These are phyloP conservation scores for Hymenoscyphus repandus DNA, from an alignment of 2,329 filamentous ascomycete genomes.

Conservation along the genomic window DNA sequence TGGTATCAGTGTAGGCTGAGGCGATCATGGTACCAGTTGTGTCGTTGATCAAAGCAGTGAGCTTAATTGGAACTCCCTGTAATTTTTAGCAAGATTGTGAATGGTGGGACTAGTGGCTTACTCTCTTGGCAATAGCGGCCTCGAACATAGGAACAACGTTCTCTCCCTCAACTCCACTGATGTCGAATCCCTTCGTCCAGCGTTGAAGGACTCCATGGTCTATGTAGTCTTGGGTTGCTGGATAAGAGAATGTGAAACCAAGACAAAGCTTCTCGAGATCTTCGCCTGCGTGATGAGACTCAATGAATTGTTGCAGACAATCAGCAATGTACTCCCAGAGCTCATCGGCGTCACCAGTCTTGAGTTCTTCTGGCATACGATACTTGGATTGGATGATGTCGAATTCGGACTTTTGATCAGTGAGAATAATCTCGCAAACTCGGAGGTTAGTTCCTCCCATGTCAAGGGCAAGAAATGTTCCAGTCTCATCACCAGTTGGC, in stretches of 20 bases:
- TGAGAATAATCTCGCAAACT: slow-evolving; percentile 87
- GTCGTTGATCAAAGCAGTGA: slow-evolving; percentile 93
- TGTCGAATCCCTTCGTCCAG: slow-evolving; percentile 98
- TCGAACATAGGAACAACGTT: slow-evolving; percentile 90
- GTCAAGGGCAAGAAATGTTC: slow-evolving; percentile 83
- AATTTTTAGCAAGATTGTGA: slow-evolving; percentile 13
- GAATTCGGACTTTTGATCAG: slow-evolving; percentile 82
- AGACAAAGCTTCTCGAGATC: slow-evolving; percentile 66
- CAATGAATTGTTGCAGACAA: slow-evolving; percentile 84
- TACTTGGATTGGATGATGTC: slow-evolving; percentile 97
- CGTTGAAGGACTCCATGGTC: slow-evolving; percentile 88
- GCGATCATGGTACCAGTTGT: slow-evolving; percentile 96
- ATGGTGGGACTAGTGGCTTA: slow-evolving; percentile 33
- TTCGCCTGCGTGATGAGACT: slow-evolving; percentile 70
- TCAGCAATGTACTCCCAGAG: slow-evolving; percentile 95
- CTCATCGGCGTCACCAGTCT: slow-evolving; percentile 76
- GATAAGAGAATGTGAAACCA: slow-evolving; percentile 95
- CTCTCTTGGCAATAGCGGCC: slow-evolving; percentile 64
- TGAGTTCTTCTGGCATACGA: slow-evolving; percentile 87
- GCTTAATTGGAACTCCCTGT: slow-evolving; percentile 82
- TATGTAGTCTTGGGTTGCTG: slow-evolving; percentile 87
- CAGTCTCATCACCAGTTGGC: slow-evolving; percentile 80
- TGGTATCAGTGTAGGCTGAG: slow-evolving; percentile 89
- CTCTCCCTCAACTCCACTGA: slow-evolving; percentile 81
- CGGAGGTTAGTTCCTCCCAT: slow-evolving; percentile 96